phyloP scores from a whole-genome alignment of 768 basidiomycete genomes.

The Gloeophyllum trabeum region DNA sequence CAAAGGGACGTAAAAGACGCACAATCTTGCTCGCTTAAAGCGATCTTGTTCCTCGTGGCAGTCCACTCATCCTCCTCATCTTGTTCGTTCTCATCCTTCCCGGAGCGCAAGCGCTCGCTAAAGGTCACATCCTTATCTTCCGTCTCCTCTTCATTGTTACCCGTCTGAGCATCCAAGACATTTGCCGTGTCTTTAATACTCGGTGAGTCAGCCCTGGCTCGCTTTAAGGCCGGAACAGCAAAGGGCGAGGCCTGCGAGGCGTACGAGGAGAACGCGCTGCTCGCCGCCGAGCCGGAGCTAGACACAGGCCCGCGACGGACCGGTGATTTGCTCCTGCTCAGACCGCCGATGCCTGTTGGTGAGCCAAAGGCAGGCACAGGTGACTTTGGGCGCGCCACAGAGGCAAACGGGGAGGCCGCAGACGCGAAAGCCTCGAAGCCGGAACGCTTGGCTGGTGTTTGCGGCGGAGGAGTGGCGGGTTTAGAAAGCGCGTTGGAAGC shows the following conservation, averaged over 20 bases:
- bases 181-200: constrained; percentile 5
- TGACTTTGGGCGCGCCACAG: constrained; percentile 39
- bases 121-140: constrained; percentile 18
- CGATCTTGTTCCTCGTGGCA: constrained; percentile 24
- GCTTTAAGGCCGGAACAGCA: constrained; percentile 38
- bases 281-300: constrained; percentile 22
- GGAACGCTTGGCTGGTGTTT: constrained; percentile 33
- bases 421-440: constrained; percentile 50
- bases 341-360: constrained; percentile 8
- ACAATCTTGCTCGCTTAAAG: constrained; percentile 63
- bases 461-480: constrained; percentile 14
- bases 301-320: constrained; percentile 21
- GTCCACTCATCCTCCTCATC: constrained; percentile 39
- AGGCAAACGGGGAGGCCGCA: constrained; percentile 37
- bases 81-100: constrained; percentile 14
- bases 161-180: constrained; percentile 21
- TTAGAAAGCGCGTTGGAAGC: constrained; percentile 15
- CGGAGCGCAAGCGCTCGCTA: constrained; percentile 12
- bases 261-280: constrained; percentile 53
- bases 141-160: constrained; percentile 31
- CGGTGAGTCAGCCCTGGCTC: constrained; percentile 41
- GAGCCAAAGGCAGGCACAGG: constrained; percentile 21
- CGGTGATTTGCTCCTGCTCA: constrained; percentile 44
- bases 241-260: constrained; percentile 38
- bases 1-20: constrained; percentile 11